phyloP scores from a whole-genome alignment of 163 green algal species.

The Chlamydomonas reinhardtii region DNA sequence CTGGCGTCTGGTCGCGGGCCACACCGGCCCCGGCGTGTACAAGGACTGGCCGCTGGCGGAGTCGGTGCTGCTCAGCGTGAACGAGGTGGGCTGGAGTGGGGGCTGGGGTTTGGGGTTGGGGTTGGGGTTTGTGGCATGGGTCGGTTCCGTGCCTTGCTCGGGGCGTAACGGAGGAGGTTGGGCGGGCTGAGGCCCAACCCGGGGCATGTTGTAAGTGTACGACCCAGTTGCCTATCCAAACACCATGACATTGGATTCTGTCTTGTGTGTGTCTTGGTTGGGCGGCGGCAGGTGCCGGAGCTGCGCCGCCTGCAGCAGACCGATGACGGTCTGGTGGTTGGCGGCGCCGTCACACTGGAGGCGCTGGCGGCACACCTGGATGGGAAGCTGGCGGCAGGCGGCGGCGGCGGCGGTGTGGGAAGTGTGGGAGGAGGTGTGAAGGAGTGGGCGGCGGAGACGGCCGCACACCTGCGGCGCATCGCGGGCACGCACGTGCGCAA shows the following conservation, averaged over 20 bases:
- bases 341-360: conserved; percentile 61
- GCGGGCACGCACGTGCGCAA: conserved; percentile 74
- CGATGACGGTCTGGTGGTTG: neutral
- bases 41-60: conserved; percentile 62
- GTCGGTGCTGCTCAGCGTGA: conserved; percentile 42
- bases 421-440: neutral
- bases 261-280: no score
- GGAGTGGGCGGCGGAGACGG: conserved; percentile 52
- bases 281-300: conserved; percentile 28
- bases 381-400: neutral
- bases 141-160: no score
- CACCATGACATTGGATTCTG: no score
- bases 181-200: no score
- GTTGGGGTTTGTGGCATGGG: no score
- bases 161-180: no score
- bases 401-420: neutral
- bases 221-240: no score
- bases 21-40: conserved; percentile 72
- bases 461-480: conserved; percentile 74
- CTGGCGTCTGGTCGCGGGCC: conserved; percentile 64
- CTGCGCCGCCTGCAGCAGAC: neutral
- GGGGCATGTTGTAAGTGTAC: no score
- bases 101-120: no score
- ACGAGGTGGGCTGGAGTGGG: conserved; percentile 16
- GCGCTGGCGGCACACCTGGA: conserved; percentile 41